Conservation (phyloP, 1,284 basidiomycete genomes). For the Naganishia albida region DNA sequence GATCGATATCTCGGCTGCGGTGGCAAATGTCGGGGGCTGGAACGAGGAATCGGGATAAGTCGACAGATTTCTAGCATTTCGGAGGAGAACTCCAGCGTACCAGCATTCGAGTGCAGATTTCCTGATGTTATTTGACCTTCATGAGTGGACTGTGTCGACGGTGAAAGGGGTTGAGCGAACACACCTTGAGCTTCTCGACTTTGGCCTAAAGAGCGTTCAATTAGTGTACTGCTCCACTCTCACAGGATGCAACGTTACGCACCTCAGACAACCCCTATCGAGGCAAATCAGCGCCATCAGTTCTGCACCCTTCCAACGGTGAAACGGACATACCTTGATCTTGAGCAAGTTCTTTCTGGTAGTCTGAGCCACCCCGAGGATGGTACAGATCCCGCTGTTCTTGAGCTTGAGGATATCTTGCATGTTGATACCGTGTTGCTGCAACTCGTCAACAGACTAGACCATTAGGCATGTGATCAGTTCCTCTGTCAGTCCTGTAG, state of each 20-base stretch:
- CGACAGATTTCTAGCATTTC: slow-evolving; percentile 57
- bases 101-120: slow-evolving; percentile 79
- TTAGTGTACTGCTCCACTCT: neutral
- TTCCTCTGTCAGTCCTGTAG: too few relatives aligned
- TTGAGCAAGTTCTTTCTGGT: slow-evolving; percentile 82
- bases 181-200: slow-evolving; percentile 90
- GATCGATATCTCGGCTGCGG: slow-evolving; percentile 83
- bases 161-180: slow-evolving; percentile 27
- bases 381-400: slow-evolving; percentile 45
- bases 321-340: slow-evolving; percentile 69
- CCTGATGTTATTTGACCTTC: slow-evolving; percentile 57
- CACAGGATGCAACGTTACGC: slow-evolving; percentile 14
- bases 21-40: slow-evolving; percentile 75
- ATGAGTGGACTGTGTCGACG: slow-evolving; percentile 1
- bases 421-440: slow-evolving; percentile 88
- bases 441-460: slow-evolving; percentile 84
- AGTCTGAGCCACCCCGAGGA: slow-evolving; percentile 62
- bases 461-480: slow-evolving; percentile 60
- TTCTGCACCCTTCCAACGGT: slow-evolving; percentile 34
- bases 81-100: slow-evolving; percentile 52
- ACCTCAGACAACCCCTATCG: slow-evolving; percentile 71
- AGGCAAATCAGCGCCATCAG: neutral
- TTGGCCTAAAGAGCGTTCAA: slow-evolving; percentile 61
- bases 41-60: neutral
- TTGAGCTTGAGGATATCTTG: slow-evolving; percentile 92